Evolutionary conservation across 495 filamentous ascomycete genomes (phyloP), one percentile per base, ranked within the genome.

Genomic region (Rhypophila decipiens): DNA sequence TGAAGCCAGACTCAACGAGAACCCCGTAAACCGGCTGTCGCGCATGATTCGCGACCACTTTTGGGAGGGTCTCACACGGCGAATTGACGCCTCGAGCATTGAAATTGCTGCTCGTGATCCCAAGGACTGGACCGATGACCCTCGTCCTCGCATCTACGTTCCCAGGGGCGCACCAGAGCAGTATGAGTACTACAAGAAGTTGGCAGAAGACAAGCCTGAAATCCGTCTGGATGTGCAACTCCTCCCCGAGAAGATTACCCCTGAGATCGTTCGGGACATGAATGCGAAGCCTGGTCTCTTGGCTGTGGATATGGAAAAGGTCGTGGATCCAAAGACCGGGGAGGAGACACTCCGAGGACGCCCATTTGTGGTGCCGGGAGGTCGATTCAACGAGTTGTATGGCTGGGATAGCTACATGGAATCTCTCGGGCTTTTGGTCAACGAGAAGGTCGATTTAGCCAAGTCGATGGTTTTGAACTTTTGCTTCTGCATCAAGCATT

Each of bases 391-490:
- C 66, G 93, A 98, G 61, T 64, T 97, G 19, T 98, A 98, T 59
- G 88, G 79, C 13, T 98, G 93, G 93, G 93, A 98, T 63, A 94
- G 87, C 60, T 97, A 95, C 68, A 95, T 98, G 87, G 88, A 88
- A 56, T 88, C 90, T 7, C 71, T 96, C 9, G 90, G 90, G 4
- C 73, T 98, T 51, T 65, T 96, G 33, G 81, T 82, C 50, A 85
- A 90, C 60, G 85, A 87, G 58, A 84, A 85, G 39, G 81, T 85
- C 29, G 78, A 95, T 58, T 69, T 98, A 33, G 88, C 87, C 46
- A 94, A 95, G 67, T 77, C 85, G 20, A 97, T 97, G 87, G 88
- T 97, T 24, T 68, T 79, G 53, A 91, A 98, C 68, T 97, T 97
- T 66, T 90, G 86, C 65, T 98, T 98, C 69, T 90, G 87, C 70